These are phyloP conservation scores for Trichoderma erinaceum DNA, from an alignment of 495 filamentous ascomycete species.

Conservation along the genomic window DNA sequence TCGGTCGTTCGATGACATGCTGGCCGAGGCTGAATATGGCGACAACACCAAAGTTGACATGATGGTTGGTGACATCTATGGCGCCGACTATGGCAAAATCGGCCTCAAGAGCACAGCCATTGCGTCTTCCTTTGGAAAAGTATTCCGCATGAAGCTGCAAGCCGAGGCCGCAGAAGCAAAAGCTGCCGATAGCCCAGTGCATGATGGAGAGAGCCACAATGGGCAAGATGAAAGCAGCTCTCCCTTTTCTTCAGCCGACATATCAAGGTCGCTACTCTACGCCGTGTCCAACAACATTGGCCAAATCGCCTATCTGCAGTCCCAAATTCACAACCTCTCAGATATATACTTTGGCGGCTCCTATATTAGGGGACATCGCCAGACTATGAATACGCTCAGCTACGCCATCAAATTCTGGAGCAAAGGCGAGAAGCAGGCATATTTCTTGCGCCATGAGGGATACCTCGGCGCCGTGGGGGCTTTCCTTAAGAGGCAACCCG, in stretches of 20 bases:
- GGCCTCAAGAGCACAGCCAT: conserved; percentile 91
- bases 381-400: conserved; percentile 93
- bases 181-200: conserved; percentile 55
- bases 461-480: conserved; percentile 96
- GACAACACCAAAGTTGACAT: conserved; percentile 93
- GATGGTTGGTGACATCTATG: conserved; percentile 97
- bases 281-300: conserved; percentile 93
- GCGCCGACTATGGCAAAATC: conserved; percentile 90
- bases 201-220: conserved; percentile 17
- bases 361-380: conserved; percentile 92
- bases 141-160: conserved; percentile 74
- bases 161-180: conserved; percentile 78
- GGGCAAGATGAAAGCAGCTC: conserved; percentile 17
- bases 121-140: conserved; percentile 92
- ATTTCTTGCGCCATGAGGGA: conserved; percentile 92
- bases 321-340: conserved; percentile 80
- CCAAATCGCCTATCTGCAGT: conserved; percentile 93
- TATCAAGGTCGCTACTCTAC: conserved; percentile 63
- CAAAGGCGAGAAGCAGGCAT: conserved; percentile 87
- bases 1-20: conserved; percentile 89
- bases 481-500: conserved; percentile 83
- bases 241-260: conserved; percentile 44
- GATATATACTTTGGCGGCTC: conserved; percentile 97
- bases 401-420: conserved; percentile 98
- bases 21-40: conserved; percentile 85